A percentile compares a stretch with the other conserved stretches of the same genome.
These are phyloP conservation scores for Backusella psychrophila DNA, from an alignment of 192 early-diverging fungal genomes.

Conservation along the genomic window DNA sequence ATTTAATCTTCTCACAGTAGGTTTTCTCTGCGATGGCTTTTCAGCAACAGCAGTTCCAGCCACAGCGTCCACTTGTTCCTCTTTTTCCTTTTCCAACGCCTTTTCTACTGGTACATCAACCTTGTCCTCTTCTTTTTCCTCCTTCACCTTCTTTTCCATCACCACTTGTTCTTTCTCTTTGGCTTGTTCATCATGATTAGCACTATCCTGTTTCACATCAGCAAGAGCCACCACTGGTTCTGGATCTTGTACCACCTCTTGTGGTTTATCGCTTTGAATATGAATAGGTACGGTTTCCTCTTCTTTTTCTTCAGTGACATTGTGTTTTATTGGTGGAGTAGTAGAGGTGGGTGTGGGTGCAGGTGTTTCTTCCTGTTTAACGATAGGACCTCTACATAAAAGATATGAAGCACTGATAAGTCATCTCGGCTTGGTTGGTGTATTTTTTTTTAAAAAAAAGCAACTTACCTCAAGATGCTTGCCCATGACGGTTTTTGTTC, in stretches of 20 bases:
- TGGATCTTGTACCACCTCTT: neutral
- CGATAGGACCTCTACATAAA: slow-evolving; percentile 6
- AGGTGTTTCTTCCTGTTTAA: neutral
- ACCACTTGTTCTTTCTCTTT: neutral
- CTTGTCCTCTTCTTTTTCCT: neutral
- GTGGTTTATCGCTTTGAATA: neutral
- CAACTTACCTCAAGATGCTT: slow-evolving; percentile 28
- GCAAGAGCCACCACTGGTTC: neutral
- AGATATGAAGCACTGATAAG: too few species aligned
- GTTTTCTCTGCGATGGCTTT: neutral
- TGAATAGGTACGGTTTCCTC: neutral
- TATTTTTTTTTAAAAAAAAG: neutral
- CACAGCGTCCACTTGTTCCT: neutral
- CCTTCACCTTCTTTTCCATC: neutral
- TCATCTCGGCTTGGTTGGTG: too few species aligned
- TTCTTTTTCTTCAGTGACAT: neutral
- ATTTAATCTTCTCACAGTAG: slow-evolving; percentile 21
- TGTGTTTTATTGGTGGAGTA: neutral
- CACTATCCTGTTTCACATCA: neutral
- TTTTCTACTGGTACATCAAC: neutral
- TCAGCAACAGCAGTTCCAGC: neutral
- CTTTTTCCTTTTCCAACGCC: neutral
- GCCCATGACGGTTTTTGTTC: slow-evolving; percentile 34
- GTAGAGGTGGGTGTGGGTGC: neutral
- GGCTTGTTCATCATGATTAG: neutral